These are phyloP conservation scores for Camellia oleifera DNA, from an alignment of 179 eudicot genomes.

Conservation along the genomic window DNA sequence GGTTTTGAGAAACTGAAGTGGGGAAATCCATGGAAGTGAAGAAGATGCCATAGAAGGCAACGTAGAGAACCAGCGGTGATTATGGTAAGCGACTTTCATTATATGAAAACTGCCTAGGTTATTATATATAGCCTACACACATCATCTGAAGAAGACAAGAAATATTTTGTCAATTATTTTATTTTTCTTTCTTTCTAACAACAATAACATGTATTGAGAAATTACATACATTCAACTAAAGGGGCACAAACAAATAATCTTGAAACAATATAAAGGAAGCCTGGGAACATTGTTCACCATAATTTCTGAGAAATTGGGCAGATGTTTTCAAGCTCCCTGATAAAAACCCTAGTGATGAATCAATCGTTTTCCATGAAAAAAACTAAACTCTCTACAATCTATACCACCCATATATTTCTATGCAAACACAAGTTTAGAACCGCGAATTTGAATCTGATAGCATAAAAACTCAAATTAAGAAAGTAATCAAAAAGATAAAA, in stretches of 20 bases:
- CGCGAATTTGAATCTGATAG: background rate
- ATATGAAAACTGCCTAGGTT: background rate
- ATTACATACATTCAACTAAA: background rate
- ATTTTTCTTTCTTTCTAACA: background rate
- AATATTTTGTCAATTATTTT: background rate
- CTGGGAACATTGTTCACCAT: background rate
- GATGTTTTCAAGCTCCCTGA: background rate
- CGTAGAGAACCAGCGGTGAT: slow-evolving; percentile 20
- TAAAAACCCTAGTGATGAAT: no score
- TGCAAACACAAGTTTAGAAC: background rate
- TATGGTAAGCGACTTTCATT: slow-evolving; percentile 5
- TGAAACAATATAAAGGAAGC: no score
- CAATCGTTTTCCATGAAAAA: no score
- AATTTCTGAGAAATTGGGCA: background rate
- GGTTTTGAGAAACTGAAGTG: slow-evolving; percentile 45
- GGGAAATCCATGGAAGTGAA: slow-evolving; percentile 69
- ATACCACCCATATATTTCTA: background rate
- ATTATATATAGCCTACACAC: background rate
- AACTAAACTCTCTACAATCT: background rate
- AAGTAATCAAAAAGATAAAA: background rate
- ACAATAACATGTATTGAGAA: background rate
- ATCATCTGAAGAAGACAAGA: background rate
- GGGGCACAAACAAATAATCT: background rate
- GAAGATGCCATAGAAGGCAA: slow-evolving; percentile 30
- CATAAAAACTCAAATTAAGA: background rate